Base-by-base conservation (phyloP, 176 grass and related monocot genomes). In the Carex myosuroides region DNA sequence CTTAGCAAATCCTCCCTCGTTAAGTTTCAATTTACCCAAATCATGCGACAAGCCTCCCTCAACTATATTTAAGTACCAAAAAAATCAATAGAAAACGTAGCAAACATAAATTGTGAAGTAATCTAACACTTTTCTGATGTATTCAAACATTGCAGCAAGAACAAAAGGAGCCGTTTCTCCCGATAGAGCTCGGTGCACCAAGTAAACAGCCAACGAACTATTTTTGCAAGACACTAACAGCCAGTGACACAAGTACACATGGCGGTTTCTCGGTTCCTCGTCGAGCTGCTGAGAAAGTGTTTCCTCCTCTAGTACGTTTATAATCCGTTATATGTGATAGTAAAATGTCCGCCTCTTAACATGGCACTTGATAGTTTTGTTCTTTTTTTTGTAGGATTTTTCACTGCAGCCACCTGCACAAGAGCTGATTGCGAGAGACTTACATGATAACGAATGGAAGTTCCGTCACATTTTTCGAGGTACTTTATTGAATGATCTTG, bases 401-500 rank as follows among this genome's bases (percentile, higher is more conserved):
- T 91, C 95, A 13, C 92, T 82, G 69, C 95, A 97, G 62, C 95
- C 95, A 85, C 95, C 95, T 55, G 87, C 88, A 30, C 95, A 97
- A 85, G 95, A 97, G 84, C 64, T 97, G 68, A 79, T 94, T 81
- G 95, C 92, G 70, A 92, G 68, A 84, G 95, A 97, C 79, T 68
- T 97, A 55, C 95, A 97, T 91, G 95, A 92, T 12, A 97, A 97
- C 42, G 95, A 97, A 41, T 97, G 95, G 95, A 97, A 97, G 87
- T 97, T 97, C 80, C 95, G 95, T 55, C 95, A 97, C 64, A 92
- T 97, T 85, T 97, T 97, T 85, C 90, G 95, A 33, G 95, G 95
- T 97, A 90, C 37, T 70, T 33, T 26, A 18, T 78, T 18, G 21
- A 78, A 57, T 78, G 73, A 78, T 55, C 24, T 33, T 33, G 24